Percentiles rank a stretch among this genome's conserved stretches.
phyloP scores from a whole-genome alignment of 768 basidiomycete genomes.

The Leccinellum luteum region DNA sequence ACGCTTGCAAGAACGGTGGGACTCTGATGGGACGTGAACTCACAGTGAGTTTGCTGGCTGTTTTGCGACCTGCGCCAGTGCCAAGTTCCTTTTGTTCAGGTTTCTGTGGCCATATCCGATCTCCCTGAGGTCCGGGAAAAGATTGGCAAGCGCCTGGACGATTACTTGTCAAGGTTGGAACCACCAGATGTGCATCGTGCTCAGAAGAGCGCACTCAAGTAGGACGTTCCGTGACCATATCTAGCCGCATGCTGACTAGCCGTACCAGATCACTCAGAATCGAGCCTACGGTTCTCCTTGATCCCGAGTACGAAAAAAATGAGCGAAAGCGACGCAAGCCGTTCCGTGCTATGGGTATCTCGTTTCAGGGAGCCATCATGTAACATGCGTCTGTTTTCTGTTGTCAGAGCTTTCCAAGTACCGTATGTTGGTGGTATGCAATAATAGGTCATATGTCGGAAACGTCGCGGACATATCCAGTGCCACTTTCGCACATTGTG shows the following conservation, averaged over 20 bases:
- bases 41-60: slow-evolving; percentile 35
- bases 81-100: slow-evolving; percentile 15
- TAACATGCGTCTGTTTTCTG: slow-evolving; percentile 4
- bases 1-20: slow-evolving; percentile 43
- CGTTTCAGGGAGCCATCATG: slow-evolving; percentile 20
- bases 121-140: slow-evolving; percentile 35
- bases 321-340: slow-evolving; percentile 3
- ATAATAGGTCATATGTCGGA: background rate
- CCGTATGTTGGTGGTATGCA: background rate
- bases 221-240: background rate
- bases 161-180: slow-evolving; percentile 20
- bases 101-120: slow-evolving; percentile 28
- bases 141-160: slow-evolving; percentile 22
- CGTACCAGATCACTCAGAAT: slow-evolving; percentile 23
- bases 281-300: slow-evolving; percentile 28
- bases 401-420: background rate
- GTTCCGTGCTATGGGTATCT: slow-evolving; percentile 10
- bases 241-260: slow-evolving; percentile 1
- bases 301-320: slow-evolving; percentile 2
- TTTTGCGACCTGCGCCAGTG: background rate
- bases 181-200: slow-evolving; percentile 22
- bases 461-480: background rate
- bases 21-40: slow-evolving; percentile 38
- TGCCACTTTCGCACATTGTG: slow-evolving; percentile 27
- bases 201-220: slow-evolving; percentile 23